Base-by-base conservation (phyloP, 2,329 filamentous ascomycete species). In the Trichoderma koningiopsis region DNA sequence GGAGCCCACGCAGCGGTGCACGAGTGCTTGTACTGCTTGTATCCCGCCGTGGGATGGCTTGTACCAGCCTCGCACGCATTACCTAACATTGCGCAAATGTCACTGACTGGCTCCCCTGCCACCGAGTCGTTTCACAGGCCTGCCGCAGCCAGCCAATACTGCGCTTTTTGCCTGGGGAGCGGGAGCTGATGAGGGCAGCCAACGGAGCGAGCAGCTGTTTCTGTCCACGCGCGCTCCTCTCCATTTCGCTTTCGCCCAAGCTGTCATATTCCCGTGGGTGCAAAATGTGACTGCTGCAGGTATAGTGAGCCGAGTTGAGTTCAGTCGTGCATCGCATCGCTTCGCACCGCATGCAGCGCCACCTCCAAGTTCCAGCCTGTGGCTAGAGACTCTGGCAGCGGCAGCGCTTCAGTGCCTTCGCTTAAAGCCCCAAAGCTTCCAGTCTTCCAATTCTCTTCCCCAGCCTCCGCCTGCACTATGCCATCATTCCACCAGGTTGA, bases 181-280 rank as follows among this genome's bases (percentile, higher is more conserved):
- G 16, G 22, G 29, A 24, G 33, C 33, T 24, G 49, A 13, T 53
- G 49, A 27, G n/a, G 10, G 43, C 43, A 13, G 27, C 14, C n/a
- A 22, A 43, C 62, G 63, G 63, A 66, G 53, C 63, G 63, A 67
- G 63, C 63, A 59, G 40, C 63, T 58, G 24, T 59, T 59, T 58
- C 40, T 52, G 63, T 67, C 63, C 40, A 66, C 43, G 27, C 13
- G 40, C 29, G 22, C 35, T 57, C 49, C 49, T 29, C 31, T n/a
- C 57, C 47, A 69, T 69, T 57, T 69, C 67, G 67, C 67, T 64
- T 64, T 69, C 53, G 22, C 22, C 52, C 62, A 35, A 29, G 24
- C 24, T 31, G 63, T 67, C 63, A 67, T 62, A 27, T 58, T 58
- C 31, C 4, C 22, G 6, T 40, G 0, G 7, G 4, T 27, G 27